phyloP scores from a whole-genome alignment of 768 basidiomycete species.

The Trametes meyenii region DNA sequence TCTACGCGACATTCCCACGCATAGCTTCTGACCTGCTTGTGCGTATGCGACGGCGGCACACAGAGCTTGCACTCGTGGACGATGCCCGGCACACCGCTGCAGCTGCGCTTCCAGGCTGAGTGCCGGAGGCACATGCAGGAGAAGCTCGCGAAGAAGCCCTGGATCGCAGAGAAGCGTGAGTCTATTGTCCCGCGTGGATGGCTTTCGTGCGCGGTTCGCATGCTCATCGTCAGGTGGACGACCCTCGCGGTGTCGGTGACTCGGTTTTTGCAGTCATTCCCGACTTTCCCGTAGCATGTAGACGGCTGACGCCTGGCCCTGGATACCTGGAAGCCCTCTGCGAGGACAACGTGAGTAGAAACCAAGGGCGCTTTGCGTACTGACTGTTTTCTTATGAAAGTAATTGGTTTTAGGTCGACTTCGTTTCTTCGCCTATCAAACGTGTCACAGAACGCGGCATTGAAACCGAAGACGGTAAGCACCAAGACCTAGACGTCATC shows the following conservation, averaged over 20 bases:
- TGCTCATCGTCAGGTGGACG: not conserved
- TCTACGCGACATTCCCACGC: not conserved
- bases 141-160: slow-evolving; percentile 57
- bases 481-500: slow-evolving; percentile 59
- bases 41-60: no score
- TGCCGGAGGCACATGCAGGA: slow-evolving; percentile 51
- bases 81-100: slow-evolving; percentile 42
- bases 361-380: not conserved
- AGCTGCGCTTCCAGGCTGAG: slow-evolving; percentile 37
- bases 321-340: slow-evolving; percentile 69
- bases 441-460: slow-evolving; percentile 57
- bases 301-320: slow-evolving; percentile 66
- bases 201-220: not conserved
- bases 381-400: no score
- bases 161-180: slow-evolving; percentile 60
- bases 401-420: slow-evolving; percentile 48
- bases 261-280: slow-evolving; percentile 50
- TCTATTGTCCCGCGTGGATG: not conserved
- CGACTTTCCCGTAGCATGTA: slow-evolving; percentile 58
- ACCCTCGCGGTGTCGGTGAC: not conserved
- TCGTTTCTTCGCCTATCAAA: slow-evolving; percentile 53
- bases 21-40: not conserved
- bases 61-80: slow-evolving; percentile 42
- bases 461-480: slow-evolving; percentile 55
- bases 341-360: slow-evolving; percentile 55